Conservation (phyloP, 345 rosid genomes). For the Camelina hispida region DNA sequence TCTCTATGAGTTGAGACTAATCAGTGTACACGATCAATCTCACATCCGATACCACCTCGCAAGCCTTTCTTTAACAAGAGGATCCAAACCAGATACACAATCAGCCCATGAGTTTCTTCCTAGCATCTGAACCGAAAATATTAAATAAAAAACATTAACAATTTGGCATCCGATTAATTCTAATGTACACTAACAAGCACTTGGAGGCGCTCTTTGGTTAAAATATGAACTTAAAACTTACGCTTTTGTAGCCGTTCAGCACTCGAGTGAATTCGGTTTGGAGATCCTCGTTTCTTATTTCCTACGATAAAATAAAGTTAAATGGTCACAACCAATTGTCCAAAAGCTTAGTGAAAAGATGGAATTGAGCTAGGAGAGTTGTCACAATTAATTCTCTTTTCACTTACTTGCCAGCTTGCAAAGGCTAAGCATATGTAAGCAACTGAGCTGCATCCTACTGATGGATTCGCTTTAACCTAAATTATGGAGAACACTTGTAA, state of each 20-base stretch:
- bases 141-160: not conserved
- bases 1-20: constrained; percentile 26
- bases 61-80: constrained; percentile 81
- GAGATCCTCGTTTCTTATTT: constrained; percentile 77
- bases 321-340: not conserved
- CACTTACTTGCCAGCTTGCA: constrained; percentile 96
- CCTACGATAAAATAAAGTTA: constrained; percentile 46
- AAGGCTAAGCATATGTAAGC: constrained; percentile 82
- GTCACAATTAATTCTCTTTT: not conserved
- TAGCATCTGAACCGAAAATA: constrained; percentile 67
- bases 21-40: not conserved
- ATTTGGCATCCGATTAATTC: not conserved
- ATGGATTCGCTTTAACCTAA: constrained; percentile 86
- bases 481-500: not conserved
- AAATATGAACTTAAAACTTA: constrained; percentile 25
- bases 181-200: not conserved
- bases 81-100: constrained; percentile 76
- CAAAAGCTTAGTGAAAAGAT: not conserved
- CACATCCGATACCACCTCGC: constrained; percentile 68
- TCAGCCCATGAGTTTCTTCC: constrained; percentile 70
- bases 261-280: constrained; percentile 84
- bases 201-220: not conserved
- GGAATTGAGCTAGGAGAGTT: not conserved
- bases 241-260: constrained; percentile 85
- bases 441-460: constrained; percentile 79